Evolutionary conservation across 2,329 filamentous ascomycete genomes (phyloP).

Genomic region (Sporothrix sp.): DNA sequence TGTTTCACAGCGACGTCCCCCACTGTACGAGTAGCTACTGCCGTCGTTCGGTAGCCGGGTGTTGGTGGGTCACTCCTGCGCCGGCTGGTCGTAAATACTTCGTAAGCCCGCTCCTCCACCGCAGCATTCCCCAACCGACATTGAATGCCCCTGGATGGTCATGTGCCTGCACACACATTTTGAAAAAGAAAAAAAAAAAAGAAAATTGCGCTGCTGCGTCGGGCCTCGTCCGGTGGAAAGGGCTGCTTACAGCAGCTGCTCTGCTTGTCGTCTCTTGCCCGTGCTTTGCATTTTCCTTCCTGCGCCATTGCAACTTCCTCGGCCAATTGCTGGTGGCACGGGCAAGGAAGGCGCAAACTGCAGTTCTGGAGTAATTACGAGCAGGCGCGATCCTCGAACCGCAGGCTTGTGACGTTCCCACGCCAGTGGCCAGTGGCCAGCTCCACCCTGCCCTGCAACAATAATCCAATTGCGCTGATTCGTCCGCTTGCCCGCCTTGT

Average conservation of each 20-base stretch:
- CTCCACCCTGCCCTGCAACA: constrained; percentile 10
- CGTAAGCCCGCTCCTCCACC: constrained; percentile 12
- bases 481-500: constrained; percentile 19
- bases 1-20: neutral
- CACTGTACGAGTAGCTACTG: neutral
- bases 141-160: neutral
- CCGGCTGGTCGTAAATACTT: constrained; percentile 14
- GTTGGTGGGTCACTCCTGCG: constrained; percentile 2
- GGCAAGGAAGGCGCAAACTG: neutral
- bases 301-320: constrained; percentile 2
- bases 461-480: constrained; percentile 23
- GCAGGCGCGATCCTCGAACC: neutral
- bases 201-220: too few relatives aligned
- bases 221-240: too few relatives aligned
- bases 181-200: too few relatives aligned
- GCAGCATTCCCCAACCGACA: neutral
- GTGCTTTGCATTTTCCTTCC: neutral
- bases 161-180: neutral
- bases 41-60: too few relatives aligned
- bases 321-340: constrained; percentile 8
- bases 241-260: too few relatives aligned
- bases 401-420: constrained; percentile 12
- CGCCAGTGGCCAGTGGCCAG: neutral
- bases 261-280: neutral
- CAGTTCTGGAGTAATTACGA: neutral